phyloP scores from a whole-genome alignment of 306 rosid species.

The Myrica gale region DNA sequence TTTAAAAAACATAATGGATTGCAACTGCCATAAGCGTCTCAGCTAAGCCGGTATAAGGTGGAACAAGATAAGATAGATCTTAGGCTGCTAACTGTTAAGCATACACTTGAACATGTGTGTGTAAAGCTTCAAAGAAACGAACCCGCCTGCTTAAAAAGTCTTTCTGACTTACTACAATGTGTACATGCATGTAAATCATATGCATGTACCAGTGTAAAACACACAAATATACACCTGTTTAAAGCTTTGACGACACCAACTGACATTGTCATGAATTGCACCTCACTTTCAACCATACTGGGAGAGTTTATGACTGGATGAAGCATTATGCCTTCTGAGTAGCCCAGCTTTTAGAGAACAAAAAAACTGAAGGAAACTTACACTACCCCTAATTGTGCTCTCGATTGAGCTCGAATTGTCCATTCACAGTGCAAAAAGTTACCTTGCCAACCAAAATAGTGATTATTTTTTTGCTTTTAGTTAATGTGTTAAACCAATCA shows the following conservation, averaged over 20 bases:
- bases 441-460: too few relatives aligned
- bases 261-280: background rate
- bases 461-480: too few relatives aligned
- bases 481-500: too few relatives aligned
- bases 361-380: too few relatives aligned
- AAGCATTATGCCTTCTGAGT: too few relatives aligned
- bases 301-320: too few relatives aligned
- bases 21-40: background rate
- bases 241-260: background rate
- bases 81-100: background rate
- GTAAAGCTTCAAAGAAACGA: background rate
- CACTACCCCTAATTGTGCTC: too few relatives aligned
- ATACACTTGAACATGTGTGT: background rate
- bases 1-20: background rate
- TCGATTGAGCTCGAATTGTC: too few relatives aligned
- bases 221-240: background rate
- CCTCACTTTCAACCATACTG: background rate
- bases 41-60: background rate
- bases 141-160: background rate
- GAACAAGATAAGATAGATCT: background rate
- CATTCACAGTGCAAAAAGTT: too few relatives aligned
- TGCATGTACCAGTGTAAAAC: background rate
- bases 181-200: background rate
- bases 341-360: too few relatives aligned
- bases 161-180: background rate